Conservation (phyloP, 2,329 filamentous ascomycete species). For the Incumbomyces delicatus region DNA sequence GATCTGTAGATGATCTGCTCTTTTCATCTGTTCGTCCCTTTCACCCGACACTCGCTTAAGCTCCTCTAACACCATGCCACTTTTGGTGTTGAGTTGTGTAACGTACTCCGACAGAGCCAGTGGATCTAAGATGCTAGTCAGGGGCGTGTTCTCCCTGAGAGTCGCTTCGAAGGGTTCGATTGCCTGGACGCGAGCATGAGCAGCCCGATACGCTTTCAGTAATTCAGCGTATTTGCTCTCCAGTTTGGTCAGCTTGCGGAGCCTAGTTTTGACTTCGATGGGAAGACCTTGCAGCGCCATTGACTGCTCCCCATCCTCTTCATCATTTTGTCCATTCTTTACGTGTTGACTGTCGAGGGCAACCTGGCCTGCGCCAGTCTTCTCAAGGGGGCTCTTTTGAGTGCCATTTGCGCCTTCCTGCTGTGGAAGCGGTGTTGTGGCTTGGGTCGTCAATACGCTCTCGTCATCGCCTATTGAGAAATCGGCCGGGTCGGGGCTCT, state of each 20-base stretch:
- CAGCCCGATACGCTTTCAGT: constrained; percentile 80
- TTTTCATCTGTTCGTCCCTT: constrained; percentile 69
- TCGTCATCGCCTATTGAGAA: constrained; percentile 83
- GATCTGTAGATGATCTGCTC: constrained; percentile 58
- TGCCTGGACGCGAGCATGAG: constrained; percentile 72
- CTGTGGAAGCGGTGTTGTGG: constrained; percentile 48
- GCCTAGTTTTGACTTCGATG: constrained; percentile 61
- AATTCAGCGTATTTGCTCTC: constrained; percentile 83
- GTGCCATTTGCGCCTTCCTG: constrained; percentile 22
- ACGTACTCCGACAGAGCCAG: constrained; percentile 80
- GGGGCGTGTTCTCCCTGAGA: constrained; percentile 81
- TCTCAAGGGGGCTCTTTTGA: constrained; percentile 9
- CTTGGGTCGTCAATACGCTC: constrained; percentile 44
- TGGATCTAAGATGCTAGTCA: constrained; percentile 80
- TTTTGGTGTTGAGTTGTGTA: constrained; percentile 72
- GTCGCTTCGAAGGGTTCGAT: constrained; percentile 92
- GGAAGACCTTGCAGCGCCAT: constrained; percentile 47
- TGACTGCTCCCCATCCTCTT: constrained; percentile 21
- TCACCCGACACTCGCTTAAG: constrained; percentile 77
- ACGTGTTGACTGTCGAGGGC: constrained; percentile 19
- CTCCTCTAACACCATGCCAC: constrained; percentile 90
- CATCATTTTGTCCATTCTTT: constrained; percentile 16
- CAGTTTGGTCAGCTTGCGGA: constrained; percentile 81
- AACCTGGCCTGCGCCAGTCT: constrained; percentile 17
- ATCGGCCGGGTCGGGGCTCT: constrained; percentile 68